Conservation (phyloP, 208 protist genomes). For the Kentomonas sorsogonicus region DNA sequence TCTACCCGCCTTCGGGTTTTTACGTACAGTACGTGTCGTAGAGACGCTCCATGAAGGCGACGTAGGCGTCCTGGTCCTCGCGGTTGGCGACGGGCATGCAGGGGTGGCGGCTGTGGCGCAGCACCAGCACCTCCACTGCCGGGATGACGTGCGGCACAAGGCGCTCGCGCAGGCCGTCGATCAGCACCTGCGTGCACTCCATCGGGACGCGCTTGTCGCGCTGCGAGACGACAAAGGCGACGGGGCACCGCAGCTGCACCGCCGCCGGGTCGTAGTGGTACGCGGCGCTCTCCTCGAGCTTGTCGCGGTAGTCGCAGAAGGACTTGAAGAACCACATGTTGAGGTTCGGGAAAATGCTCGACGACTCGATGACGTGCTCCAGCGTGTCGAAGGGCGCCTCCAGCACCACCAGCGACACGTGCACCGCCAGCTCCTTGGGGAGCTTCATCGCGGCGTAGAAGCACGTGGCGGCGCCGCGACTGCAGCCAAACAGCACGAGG, state of each 20-base stretch:
- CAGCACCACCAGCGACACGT: conserved; percentile 79
- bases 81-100: conserved; percentile 65
- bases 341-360: conserved; percentile 50
- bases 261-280: conserved; percentile 50
- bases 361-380: conserved; percentile 61
- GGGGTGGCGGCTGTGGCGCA: conserved; percentile 69
- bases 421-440: conserved; percentile 32
- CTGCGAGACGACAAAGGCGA: conserved; percentile 79
- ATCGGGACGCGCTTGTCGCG: conserved; percentile 70
- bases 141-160: conserved; percentile 69
- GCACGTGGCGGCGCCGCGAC: conserved; percentile 71
- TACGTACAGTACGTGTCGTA: conserved; percentile 68
- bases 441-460: conserved; percentile 83
- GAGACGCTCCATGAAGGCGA: conserved; percentile 68
- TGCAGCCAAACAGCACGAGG: conserved; percentile 82
- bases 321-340: conserved; percentile 56
- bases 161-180: conserved; percentile 42
- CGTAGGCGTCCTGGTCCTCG: conserved; percentile 81
- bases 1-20: neutral
- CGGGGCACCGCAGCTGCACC: conserved; percentile 65
- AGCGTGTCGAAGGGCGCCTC: conserved; percentile 84
- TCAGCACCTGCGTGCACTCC: conserved; percentile 55
- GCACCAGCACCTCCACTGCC: conserved; percentile 70
- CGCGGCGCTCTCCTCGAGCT: conserved; percentile 22
- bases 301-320: conserved; percentile 66